Percentiles rank a stretch among this genome's conserved stretches.
Evolutionary conservation across 352 stramenopile species (phyloP).

Genomic region (Phytophthora lateralis): DNA sequence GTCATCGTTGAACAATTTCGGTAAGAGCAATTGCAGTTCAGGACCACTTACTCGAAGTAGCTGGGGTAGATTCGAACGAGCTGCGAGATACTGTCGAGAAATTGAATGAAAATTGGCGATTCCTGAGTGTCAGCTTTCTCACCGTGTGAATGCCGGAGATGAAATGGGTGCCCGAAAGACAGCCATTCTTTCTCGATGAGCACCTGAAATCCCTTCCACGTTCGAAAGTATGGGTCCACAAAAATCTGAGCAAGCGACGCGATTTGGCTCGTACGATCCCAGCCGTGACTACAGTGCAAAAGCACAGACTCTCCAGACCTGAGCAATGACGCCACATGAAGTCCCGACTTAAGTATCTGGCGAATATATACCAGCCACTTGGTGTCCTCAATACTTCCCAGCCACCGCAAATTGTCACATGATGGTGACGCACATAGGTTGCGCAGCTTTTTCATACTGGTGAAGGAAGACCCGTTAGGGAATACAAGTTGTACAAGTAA

Average conservation of each 20-base stretch:
- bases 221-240: constrained; percentile 81
- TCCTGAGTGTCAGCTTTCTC: constrained; percentile 83
- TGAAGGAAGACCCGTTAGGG: background rate
- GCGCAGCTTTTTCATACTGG: constrained; percentile 76
- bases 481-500: background rate
- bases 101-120: constrained; percentile 88
- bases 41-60: constrained; percentile 91
- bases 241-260: constrained; percentile 69
- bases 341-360: constrained; percentile 91
- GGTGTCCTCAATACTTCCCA: constrained; percentile 93
- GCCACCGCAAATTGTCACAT: constrained; percentile 93
- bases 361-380: constrained; percentile 97
- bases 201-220: constrained; percentile 79
- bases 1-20: background rate
- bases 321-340: constrained; percentile 92
- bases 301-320: constrained; percentile 86
- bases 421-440: constrained; percentile 75
- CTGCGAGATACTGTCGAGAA: constrained; percentile 84
- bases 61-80: constrained; percentile 93
- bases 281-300: constrained; percentile 86
- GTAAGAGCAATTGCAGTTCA: background rate
- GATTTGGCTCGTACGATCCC: constrained; percentile 93
- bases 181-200: constrained; percentile 89
- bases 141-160: constrained; percentile 75
- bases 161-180: constrained; percentile 83